phyloP scores from a whole-genome alignment of 2,329 filamentous ascomycete genomes.

The Xylariaceae sp. region DNA sequence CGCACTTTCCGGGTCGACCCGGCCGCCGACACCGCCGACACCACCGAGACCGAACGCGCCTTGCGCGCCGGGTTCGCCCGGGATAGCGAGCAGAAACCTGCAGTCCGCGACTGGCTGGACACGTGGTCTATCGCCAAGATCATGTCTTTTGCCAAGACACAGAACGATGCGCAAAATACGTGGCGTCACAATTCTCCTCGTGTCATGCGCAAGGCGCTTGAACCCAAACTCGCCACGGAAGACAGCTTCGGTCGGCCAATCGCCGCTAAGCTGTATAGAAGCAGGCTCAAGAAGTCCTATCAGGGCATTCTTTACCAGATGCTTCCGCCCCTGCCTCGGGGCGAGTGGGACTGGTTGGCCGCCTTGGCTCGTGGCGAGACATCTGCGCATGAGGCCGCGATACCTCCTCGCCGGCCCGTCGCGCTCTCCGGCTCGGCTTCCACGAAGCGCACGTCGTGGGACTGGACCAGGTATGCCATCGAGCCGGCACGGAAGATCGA shows the following conservation, averaged over 20 bases:
- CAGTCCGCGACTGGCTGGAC: conserved; percentile 32
- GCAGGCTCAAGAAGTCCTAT: conserved; percentile 43
- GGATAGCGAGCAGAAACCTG: neutral
- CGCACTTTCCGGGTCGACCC: conserved; percentile 29
- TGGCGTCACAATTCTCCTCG: too few species aligned
- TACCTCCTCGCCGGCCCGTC: conserved; percentile 28
- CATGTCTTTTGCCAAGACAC: conserved; percentile 31
- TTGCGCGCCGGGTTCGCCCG: neutral
- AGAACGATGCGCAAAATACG: conserved; percentile 27
- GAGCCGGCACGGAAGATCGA: conserved; percentile 32
- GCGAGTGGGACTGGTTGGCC: conserved; percentile 50
- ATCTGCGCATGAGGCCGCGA: conserved; percentile 25
- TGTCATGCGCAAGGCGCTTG: conserved; percentile 21
- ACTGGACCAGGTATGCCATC: conserved; percentile 37
- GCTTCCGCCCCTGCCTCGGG: conserved; percentile 44
- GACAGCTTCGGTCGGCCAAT: conserved; percentile 45
- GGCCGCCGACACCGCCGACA: conserved; percentile 33
- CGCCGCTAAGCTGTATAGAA: conserved; percentile 29
- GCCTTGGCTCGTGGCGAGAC: conserved; percentile 36
- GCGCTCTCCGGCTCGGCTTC: neutral
- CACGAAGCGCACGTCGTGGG: conserved; percentile 14
- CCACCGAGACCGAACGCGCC: conserved; percentile 30
- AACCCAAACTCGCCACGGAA: conserved; percentile 33
- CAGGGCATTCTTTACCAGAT: conserved; percentile 34
- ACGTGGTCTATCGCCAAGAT: conserved; percentile 43